A percentile compares a stretch with the other conserved stretches of the same genome.
phyloP scores from a whole-genome alignment of 164 flowering plant species.

The Vitis rupestris region DNA sequence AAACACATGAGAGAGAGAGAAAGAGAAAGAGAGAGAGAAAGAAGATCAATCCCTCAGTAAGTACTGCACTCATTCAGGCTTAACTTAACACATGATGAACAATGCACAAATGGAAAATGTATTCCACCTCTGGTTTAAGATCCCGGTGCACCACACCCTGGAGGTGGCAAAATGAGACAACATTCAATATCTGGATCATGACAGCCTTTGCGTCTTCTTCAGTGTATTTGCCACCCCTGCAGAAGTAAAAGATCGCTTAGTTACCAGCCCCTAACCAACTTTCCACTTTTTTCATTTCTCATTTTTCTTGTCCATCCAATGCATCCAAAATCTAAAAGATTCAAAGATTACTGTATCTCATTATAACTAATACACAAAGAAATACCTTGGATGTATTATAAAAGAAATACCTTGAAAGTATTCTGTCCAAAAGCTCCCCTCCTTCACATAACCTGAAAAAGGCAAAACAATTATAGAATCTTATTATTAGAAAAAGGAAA shows the following conservation, averaged over 20 bases:
- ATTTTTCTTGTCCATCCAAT: neutral
- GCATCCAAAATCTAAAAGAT: neutral
- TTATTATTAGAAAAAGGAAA: too few relatives aligned
- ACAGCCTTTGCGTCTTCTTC: conserved; percentile 67
- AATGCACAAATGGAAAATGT: neutral
- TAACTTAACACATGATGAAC: neutral
- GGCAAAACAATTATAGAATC: neutral
- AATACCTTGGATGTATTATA: neutral
- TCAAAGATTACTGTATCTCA: neutral
- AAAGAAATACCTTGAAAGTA: conserved; percentile 57
- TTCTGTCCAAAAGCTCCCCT: conserved; percentile 72
- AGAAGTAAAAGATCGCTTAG: conserved; percentile 8
- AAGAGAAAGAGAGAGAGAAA: too few relatives aligned
- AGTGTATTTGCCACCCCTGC: conserved; percentile 70
- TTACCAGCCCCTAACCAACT: neutral
- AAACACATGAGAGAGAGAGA: too few relatives aligned
- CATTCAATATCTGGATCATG: conserved; percentile 57
- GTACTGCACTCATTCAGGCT: too few relatives aligned
- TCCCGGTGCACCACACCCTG: conserved; percentile 83
- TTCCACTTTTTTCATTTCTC: neutral
- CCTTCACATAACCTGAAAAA: conserved; percentile 70
- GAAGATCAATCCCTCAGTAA: too few relatives aligned
- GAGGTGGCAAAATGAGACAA: conserved; percentile 74
- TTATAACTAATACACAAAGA: neutral
- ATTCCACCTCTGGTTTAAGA: conserved; percentile 70